These are phyloP conservation scores for Axilococcus clingmanii DNA, from an alignment of 139 green algal species.

Conservation along the genomic window DNA sequence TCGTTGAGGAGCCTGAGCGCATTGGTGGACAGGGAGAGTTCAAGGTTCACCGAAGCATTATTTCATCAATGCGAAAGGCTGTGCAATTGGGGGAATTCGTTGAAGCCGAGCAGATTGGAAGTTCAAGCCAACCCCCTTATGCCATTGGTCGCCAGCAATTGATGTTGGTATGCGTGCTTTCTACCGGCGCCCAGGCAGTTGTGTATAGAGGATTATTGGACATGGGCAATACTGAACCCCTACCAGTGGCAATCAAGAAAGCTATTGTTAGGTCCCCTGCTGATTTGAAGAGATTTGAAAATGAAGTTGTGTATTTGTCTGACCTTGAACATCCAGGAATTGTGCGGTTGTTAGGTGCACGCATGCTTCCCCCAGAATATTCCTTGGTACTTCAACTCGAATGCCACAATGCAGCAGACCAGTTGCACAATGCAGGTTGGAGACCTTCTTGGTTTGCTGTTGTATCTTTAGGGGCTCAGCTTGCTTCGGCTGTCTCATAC, in stretches of 20 bases:
- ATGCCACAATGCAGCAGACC: constrained; percentile 26
- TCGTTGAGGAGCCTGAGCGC: too few relatives aligned
- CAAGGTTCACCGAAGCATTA: too few relatives aligned
- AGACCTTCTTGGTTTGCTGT: constrained; percentile 24
- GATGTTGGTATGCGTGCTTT: constrained; percentile 4
- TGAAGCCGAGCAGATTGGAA: constrained; percentile 15
- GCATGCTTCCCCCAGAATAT: constrained; percentile 62
- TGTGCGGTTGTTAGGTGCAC: constrained; percentile 44
- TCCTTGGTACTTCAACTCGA: constrained; percentile 53
- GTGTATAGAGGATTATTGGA: constrained; percentile 19
- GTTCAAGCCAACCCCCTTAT: neutral
- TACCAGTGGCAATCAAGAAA: constrained; percentile 67
- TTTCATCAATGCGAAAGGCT: constrained; percentile 16
- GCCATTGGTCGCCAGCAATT: neutral
- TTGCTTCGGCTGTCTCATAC: constrained; percentile 36
- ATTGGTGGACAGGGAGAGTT: too few relatives aligned
- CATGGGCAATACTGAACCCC: neutral
- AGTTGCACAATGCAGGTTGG: constrained; percentile 55
- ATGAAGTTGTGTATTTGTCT: constrained; percentile 50
- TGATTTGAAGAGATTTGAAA: constrained; percentile 61
- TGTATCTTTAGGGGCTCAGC: constrained; percentile 30
- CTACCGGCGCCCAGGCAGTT: constrained; percentile 28
- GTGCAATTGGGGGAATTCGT: constrained; percentile 31
- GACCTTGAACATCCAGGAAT: constrained; percentile 38
- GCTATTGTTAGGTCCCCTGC: constrained; percentile 17